phyloP scores from a whole-genome alignment of 1,284 basidiomycete species.

The Vanrija humicola region DNA sequence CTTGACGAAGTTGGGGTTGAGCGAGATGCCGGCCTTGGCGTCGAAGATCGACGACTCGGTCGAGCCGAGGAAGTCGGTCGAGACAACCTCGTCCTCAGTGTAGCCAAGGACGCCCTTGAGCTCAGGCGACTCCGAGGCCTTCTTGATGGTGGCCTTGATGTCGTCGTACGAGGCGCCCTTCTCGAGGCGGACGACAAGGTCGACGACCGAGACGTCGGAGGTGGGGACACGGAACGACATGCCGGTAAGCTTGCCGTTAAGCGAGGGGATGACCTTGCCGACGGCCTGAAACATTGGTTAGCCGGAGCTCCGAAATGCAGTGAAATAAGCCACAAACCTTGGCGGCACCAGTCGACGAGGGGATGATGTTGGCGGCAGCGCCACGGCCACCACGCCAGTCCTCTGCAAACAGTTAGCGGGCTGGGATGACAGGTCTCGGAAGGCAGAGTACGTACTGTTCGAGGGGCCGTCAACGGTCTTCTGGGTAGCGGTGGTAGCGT shows the following conservation, averaged over 20 bases:
- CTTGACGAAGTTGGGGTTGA: constrained; percentile 94
- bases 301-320: neutral
- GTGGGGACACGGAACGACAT: constrained; percentile 98
- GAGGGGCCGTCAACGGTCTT: constrained; percentile 99
- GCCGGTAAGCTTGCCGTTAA: constrained; percentile 96
- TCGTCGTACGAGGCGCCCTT: constrained; percentile 81
- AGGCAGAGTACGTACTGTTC: constrained; percentile 49
- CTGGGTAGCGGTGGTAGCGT: constrained; percentile 95
- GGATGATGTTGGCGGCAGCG: constrained; percentile 98
- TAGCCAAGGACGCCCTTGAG: constrained; percentile 82
- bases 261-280: constrained; percentile 94
- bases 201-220: constrained; percentile 95
- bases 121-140: constrained; percentile 66
- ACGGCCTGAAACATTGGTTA: constrained; percentile 59
- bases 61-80: constrained; percentile 86
- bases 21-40: constrained; percentile 85
- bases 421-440: constrained; percentile 30
- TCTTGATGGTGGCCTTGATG: constrained; percentile 85
- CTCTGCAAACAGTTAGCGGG: constrained; percentile 33
- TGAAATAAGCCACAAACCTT: constrained; percentile 54
- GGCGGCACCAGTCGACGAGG: constrained; percentile 97
- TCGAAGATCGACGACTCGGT: constrained; percentile 82
- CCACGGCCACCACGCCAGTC: constrained; percentile 83
- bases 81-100: constrained; percentile 93
- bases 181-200: constrained; percentile 90